Evolutionary conservation across 208 protist species (phyloP), one percentile per base, ranked within the genome.

Genomic region (Trypanosoma brucei): DNA sequence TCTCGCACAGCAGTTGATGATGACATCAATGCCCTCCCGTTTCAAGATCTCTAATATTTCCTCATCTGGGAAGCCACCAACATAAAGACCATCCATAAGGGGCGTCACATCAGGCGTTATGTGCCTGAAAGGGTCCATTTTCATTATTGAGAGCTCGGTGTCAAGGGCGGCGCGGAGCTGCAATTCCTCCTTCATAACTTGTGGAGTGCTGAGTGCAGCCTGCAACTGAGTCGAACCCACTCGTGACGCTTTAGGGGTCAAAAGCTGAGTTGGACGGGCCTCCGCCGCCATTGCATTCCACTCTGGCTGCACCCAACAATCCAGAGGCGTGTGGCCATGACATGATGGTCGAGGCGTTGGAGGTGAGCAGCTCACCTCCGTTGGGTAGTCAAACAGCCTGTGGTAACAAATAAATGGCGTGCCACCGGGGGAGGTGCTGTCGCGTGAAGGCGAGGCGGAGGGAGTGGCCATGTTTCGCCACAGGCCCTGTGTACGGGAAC

Each of bases 1-100:
- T 49, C 78, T 70, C 4, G 75, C 75, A 72, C 83, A 91, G 63
- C 83, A 92, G 66, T 92, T 95, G 36, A 95, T 70, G 65, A 95
- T 87, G 55, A 84, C 67, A 14, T 70, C 55, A 4, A 95, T 59
- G 4, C 81, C 78, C 46, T 81, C 49, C 31, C 65, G 49, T 13
- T 76, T 70, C 49, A 95, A 72, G 44, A 75, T 55, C 42, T 72
- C 64, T 52, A 91, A 46, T 34, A 76, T 85, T 55, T 83, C 70
- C 4, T 74, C 68, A 44, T 91, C 82, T 8, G 89, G 89, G 65
- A 78, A 80, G 53, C 83, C 82, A n/a, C 89, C 89, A 30, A 95
- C 61, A 68, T 86, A 91, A 9, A 95, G 78, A 52, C 73, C 70
- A 11, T 71, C 55, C 0, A 80, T 68, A 9, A 89, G 66, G 2